Base-by-base conservation (phyloP, 108 stramenopile species). In the Pseudonitzschia delicatissima region DNA sequence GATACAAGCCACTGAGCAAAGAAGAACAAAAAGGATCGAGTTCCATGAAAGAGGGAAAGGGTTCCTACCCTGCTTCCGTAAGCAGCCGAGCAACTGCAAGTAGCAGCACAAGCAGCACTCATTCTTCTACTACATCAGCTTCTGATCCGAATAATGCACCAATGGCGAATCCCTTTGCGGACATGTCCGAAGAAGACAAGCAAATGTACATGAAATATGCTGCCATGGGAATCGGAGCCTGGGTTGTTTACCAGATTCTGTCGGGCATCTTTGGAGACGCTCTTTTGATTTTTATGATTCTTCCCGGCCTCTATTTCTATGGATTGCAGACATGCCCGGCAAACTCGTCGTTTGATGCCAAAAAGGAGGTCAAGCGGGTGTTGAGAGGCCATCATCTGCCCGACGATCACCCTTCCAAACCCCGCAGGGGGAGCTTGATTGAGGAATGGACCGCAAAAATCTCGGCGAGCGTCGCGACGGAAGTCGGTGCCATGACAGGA, bases 361-460 rank as follows among this genome's bases (percentile, higher is more conserved):
- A 88, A 57, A 75, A 77, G 50, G 85, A 92, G 66, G 53, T 92
- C 26, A 92, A 92, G 57, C 71, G 91, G 3, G 88, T 89, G 26
- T 62, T 92, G 63, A 68, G 91, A 35, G 90, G 91, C 1, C 68
- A 82, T 23, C 88, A 89, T 49, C 72, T 89, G 15, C 87, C 91
- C 17, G 86, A 84, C 23, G 73, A 77, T 21, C 68, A 84, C 37
- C 84, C 80, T n/a, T 32, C 70, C 27, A 82, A 87, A 52, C 88
- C 91, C 37, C 81, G 74, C 68, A 51, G 27, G 27, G 50, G 50
- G 2, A 83, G 78, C 29, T 84, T 77, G 9, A 50, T 87, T 15
- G 78, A 73, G 40, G 70, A 80, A 77, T 77, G 74, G 39, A 44
- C 82, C 12, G 81, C 81, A 18, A 64, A 86, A 50, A 39, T 89